Base-by-base conservation (phyloP, 257 asterid species). In the Solanum appendiculatum region DNA sequence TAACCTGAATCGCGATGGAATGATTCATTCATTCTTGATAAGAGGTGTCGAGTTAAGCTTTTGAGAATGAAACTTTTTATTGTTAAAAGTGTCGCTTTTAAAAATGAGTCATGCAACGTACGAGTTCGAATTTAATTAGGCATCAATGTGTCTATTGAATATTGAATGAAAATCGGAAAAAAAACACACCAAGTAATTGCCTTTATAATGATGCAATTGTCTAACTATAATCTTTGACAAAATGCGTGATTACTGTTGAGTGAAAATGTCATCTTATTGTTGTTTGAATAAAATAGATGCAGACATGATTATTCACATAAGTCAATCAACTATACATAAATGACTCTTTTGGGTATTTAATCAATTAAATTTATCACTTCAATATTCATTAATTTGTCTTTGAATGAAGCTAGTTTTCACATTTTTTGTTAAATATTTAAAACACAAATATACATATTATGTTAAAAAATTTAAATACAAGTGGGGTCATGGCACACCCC, bases 211-310 rank as follows among this genome's bases (percentile, higher is more conserved):
- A 33, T 83, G 51, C 69, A 54, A 34, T 33, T 33, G 54, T 60
- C 86, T 13, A 37, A 33, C 56, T 23, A 83, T 83, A 23, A 37
- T 4, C 12, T 60, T 83, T 39, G 86, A 83, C 77, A 83, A 83
- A 72, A 64, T 40, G 37, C 23, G 56, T 3, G 36, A 37, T 83
- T n/a, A 60, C n/a, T 54, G 23, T 83, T 56, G 27, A 29, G 27
- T 46, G 84, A 80, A 46, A 80, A 46, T 46, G 18, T 10, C 64
- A 80, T 77, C 60, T 0, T 69, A 31, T 69, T 69, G 11, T 68
- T 14, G 77, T 69, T 69, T 69, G 40, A 69, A 31, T 37, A 15
- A 29, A 68, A 29, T 27, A 68, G 12, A 29, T 13, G 36, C 73
- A 64, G 9, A 27, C 34, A 64, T 64, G 11, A 63, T 60, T 58